These are phyloP conservation scores for Lentinula aciculospora DNA, from an alignment of 768 basidiomycete genomes.

Conservation along the genomic window DNA sequence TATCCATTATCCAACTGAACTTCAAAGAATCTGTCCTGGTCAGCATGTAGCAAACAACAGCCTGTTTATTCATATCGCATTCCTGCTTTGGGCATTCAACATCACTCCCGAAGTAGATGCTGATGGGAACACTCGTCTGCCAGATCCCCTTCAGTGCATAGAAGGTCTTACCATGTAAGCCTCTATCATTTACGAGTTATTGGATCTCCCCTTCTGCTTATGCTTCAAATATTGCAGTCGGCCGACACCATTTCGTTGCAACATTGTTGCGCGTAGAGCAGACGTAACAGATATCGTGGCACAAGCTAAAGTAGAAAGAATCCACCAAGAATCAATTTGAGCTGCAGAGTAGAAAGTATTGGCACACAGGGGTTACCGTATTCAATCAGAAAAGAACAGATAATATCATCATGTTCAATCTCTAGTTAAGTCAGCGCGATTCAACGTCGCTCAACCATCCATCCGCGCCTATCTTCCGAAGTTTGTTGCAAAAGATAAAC, in stretches of 20 bases:
- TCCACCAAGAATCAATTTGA: too few species aligned
- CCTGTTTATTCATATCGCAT: constrained; percentile 23
- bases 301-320: background rate
- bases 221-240: background rate
- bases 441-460: too few species aligned
- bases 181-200: background rate
- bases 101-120: background rate
- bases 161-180: constrained; percentile 4
- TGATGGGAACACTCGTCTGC: background rate
- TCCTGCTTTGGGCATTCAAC: constrained; percentile 17
- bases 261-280: background rate
- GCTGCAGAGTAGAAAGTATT: too few species aligned
- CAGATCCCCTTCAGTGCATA: background rate
- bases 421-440: too few species aligned
- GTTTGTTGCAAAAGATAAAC: too few species aligned
- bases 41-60: constrained; percentile 22
- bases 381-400: too few species aligned
- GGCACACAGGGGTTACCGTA: too few species aligned
- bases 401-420: too few species aligned
- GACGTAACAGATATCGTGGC: background rate
- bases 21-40: constrained; percentile 18
- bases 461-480: too few species aligned
- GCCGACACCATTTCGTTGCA: background rate
- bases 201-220: background rate
- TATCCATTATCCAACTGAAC: background rate